Evolutionary conservation across 2,329 filamentous ascomycete species (phyloP).

Genomic region (Arthroderma uncinatum): DNA sequence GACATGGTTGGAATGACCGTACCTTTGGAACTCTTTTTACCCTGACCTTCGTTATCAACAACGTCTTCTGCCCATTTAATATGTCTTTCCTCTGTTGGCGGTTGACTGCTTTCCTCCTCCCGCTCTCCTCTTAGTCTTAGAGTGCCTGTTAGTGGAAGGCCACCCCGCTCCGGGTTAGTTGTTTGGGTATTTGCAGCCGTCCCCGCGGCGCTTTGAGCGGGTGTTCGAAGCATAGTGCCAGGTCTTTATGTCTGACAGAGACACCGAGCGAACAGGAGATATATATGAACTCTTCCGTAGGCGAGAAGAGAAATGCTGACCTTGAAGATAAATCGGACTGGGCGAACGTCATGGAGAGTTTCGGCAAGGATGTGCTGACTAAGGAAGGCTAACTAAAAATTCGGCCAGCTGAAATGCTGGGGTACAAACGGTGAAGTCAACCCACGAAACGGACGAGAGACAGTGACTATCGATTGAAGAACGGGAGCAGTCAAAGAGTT

Average conservation of each 20-base stretch:
- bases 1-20: conserved; percentile 13
- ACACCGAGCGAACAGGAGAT: not conserved
- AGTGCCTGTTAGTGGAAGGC: conserved; percentile 8
- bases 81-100: conserved; percentile 26
- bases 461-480: not conserved
- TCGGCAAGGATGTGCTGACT: not conserved
- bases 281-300: not conserved
- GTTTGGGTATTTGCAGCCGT: not conserved
- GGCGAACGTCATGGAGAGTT: not conserved
- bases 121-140: conserved; percentile 14
- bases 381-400: not conserved
- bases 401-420: not conserved
- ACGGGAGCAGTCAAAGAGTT: not conserved
- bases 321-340: not conserved
- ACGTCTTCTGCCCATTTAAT: conserved; percentile 92
- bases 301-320: not conserved
- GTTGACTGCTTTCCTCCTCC: not conserved
- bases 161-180: not conserved
- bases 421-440: not conserved
- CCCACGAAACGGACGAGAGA: not conserved
- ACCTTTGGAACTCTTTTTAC: conserved; percentile 93
- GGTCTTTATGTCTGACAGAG: not conserved
- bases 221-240: not conserved
- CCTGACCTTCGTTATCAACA: conserved; percentile 88
- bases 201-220: not conserved